Conservation (phyloP, 257 asterid genomes). For the Rauvolfia tetraphylla region DNA sequence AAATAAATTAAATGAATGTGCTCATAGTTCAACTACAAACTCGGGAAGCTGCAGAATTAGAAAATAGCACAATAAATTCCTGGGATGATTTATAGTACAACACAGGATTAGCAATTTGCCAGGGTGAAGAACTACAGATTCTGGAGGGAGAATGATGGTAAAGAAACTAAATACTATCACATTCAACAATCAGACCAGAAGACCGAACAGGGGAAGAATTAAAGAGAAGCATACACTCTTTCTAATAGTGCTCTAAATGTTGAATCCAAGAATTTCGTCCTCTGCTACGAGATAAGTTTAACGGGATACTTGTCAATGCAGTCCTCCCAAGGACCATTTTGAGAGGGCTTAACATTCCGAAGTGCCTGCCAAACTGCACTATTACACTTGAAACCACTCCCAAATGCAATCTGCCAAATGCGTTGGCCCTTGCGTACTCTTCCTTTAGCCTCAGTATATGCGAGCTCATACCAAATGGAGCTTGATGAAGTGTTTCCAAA, state of each 20-base stretch:
- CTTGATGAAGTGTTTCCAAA: conserved; percentile 82
- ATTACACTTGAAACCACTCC: conserved; percentile 76
- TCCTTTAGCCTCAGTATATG: conserved; percentile 73
- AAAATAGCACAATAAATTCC: neutral
- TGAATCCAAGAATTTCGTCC: neutral
- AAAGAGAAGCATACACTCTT: neutral
- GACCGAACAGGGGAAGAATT: neutral
- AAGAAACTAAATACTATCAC: neutral
- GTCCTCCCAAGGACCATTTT: conserved; percentile 61
- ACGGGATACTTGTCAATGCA: conserved; percentile 71
- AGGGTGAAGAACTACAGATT: neutral
- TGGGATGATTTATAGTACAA: conserved; percentile 5
- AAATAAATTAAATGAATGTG: neutral
- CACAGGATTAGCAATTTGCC: conserved; percentile 2
- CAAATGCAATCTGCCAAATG: conserved; percentile 83
- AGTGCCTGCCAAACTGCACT: conserved; percentile 89
- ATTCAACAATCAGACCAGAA: neutral
- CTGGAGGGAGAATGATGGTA: neutral
- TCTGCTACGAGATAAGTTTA: conserved; percentile 37
- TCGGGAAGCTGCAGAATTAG: neutral
- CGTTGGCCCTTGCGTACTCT: conserved; percentile 56
- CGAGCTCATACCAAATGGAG: conserved; percentile 82
- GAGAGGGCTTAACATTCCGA: conserved; percentile 43
- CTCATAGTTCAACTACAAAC: neutral
- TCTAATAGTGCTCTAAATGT: neutral